Base-by-base conservation (phyloP, 805 yeast species). In the Metschnikowia borealis region DNA sequence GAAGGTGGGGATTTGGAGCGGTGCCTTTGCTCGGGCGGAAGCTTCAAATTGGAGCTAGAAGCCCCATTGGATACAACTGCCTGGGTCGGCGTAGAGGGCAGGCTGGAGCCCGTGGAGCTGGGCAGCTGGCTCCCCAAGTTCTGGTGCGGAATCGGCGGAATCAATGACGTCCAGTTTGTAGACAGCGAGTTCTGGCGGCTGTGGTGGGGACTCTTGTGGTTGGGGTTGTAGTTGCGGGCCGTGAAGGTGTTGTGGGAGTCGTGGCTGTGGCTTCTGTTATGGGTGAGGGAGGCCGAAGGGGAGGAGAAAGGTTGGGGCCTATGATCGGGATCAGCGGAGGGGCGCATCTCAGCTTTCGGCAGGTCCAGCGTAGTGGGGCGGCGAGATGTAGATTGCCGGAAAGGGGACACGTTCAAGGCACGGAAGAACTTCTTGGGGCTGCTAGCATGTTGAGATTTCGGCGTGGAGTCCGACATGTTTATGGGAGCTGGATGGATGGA, bases 131-230 rank as follows among this genome's bases (percentile, higher is more conserved):
- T 15, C 5, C 17, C 42, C 48, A 43, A 29, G 26, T 33, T 15
- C 17, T 10, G 39, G 20, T 49, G n/a, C n/a, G 59, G 59, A 18
- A 66, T 52, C 13, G 73, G 74, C n/a, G 74, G 73, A 18, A 69
- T 69, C 37, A 68, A 57, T 11, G 67, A 46, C 13, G 68, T 63
- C 71, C 71, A 67, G 49, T 63, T 58, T 8, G 62, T 46, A 31
- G 21, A 49, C 44, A 34, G 50, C 52, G 47, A 51, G 31, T 42
- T 35, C 7, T 43, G 44, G 13, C 53, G 46, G 31, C 44, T 32
- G 38, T 46, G 54, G 29, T 29, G 41, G 3, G 41, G 41, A 33
- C 42, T 45, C 36, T 18, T 14, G 48, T 29, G 15, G 48, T 13
- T 31, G 31, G 48, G 37, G 13, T 38, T 45, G 29, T 38, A 20